Percentiles rank a stretch among this genome's conserved stretches.
Conservation (phyloP, 495 filamentous ascomycete genomes). For the Terfezia claveryi region DNA sequence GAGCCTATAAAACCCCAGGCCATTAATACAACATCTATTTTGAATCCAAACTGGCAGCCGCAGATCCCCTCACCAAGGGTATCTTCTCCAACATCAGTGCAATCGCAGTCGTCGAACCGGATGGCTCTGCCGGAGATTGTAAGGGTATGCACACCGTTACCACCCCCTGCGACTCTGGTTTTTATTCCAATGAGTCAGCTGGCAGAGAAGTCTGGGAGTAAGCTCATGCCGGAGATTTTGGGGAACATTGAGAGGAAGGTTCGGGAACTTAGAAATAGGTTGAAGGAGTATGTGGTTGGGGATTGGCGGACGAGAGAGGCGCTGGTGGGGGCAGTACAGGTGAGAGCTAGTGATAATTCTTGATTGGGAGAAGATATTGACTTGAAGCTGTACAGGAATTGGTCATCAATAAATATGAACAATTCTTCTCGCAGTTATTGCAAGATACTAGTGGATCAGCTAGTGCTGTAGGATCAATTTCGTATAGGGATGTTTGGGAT, state of each 20-base stretch:
- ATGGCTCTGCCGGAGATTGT: neutral
- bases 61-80: neutral
- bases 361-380: no score
- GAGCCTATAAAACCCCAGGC: neutral
- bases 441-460: neutral
- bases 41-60: neutral
- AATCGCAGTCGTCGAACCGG: neutral
- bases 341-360: neutral
- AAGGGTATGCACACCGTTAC: neutral
- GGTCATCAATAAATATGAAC: conserved; percentile 36
- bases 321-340: conserved; percentile 35
- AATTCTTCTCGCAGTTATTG: conserved; percentile 28
- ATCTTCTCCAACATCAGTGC: neutral
- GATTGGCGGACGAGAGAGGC: conserved; percentile 40
- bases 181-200: neutral
- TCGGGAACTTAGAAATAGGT: conserved; percentile 14
- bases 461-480: conserved; percentile 4
- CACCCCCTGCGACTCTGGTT: neutral
- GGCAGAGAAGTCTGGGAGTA: neutral
- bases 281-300: conserved; percentile 34
- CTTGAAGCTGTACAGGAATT: conserved; percentile 21
- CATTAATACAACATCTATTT: neutral
- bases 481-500: conserved; percentile 31
- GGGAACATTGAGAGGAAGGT: conserved; percentile 12
- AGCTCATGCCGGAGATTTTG: neutral